phyloP scores from a whole-genome alignment of 2,329 filamentous ascomycete genomes.

The Scolecobasidium constrictum region DNA sequence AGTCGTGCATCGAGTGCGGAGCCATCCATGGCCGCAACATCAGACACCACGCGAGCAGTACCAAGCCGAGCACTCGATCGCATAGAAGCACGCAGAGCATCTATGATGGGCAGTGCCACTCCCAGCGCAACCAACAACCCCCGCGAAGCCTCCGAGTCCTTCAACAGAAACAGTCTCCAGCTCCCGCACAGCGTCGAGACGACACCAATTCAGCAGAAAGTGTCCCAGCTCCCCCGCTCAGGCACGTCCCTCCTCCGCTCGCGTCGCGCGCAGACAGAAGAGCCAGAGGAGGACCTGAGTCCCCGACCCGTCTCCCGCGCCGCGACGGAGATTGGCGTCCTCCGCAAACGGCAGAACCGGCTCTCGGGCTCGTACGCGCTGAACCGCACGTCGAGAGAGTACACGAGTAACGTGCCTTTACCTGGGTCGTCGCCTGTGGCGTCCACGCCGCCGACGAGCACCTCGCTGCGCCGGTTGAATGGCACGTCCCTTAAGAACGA shows the following conservation, averaged over 20 bases:
- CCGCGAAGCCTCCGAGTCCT: constrained; percentile 18
- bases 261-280: constrained; percentile 7
- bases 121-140: constrained; percentile 14
- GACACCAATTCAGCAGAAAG: constrained; percentile 2
- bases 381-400: constrained; percentile 17
- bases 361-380: constrained; percentile 12
- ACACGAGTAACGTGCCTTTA: constrained; percentile 25
- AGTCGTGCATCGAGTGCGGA: constrained; percentile 20
- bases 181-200: constrained; percentile 1
- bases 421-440: constrained; percentile 16
- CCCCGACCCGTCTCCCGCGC: constrained; percentile 36
- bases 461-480: neutral
- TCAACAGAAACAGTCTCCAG: constrained; percentile 7
- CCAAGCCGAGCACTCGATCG: constrained; percentile 28
- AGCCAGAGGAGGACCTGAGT: constrained; percentile 25
- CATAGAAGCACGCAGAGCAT: constrained; percentile 33
- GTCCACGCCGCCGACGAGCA: neutral
- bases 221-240: constrained; percentile 6
- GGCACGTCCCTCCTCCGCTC: constrained; percentile 9
- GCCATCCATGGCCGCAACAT: constrained; percentile 18
- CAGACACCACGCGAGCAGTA: constrained; percentile 19
- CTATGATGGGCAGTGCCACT: constrained; percentile 20
- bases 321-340: constrained; percentile 32
- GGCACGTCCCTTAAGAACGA: constrained; percentile 5
- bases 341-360: constrained; percentile 19